Conservation (phyloP, 768 basidiomycete genomes). For the Lentinula aciculospora region DNA sequence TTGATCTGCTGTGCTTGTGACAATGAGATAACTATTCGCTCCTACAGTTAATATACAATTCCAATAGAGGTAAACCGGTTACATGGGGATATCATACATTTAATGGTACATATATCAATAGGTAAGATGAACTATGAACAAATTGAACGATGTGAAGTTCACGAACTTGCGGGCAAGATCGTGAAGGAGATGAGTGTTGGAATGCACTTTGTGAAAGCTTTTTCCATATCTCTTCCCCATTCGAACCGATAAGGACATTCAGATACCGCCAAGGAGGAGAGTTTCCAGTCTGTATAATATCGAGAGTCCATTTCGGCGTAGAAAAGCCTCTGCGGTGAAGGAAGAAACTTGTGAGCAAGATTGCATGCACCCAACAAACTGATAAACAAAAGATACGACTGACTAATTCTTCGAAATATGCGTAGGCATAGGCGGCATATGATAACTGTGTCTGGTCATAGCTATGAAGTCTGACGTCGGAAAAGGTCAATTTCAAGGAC, state of each 20-base stretch:
- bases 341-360: background rate
- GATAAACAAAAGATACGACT: background rate
- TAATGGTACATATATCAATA: too few relatives aligned
- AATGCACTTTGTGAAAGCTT: background rate
- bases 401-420: background rate
- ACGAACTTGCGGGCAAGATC: background rate
- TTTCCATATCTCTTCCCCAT: slow-evolving; percentile 1
- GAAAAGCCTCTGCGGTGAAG: background rate
- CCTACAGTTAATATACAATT: too few relatives aligned
- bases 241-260: background rate
- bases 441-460: background rate
- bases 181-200: background rate
- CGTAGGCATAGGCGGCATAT: background rate
- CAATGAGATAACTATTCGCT: too few relatives aligned
- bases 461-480: background rate
- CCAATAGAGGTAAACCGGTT: too few relatives aligned
- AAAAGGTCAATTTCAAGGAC: background rate
- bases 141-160: too few relatives aligned
- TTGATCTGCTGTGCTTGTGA: too few relatives aligned
- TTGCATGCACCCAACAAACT: background rate
- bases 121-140: too few relatives aligned
- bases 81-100: too few relatives aligned
- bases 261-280: background rate
- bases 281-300: background rate
- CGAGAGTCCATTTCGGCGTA: background rate